phyloP scores from a whole-genome alignment of 192 early-diverging fungal species.

The Mortierella alpina region DNA sequence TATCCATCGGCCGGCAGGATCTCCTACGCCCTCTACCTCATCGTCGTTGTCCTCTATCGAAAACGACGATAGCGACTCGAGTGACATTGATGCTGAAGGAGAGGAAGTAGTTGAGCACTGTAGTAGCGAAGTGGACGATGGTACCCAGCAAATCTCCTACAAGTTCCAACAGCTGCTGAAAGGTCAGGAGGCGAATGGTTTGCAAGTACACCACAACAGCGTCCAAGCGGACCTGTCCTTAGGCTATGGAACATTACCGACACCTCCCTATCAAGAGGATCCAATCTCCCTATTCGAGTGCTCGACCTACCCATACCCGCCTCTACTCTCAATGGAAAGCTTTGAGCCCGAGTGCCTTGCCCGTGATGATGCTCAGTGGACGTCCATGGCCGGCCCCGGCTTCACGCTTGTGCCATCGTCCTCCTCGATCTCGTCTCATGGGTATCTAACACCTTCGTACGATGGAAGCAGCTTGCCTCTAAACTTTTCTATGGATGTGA shows the following conservation, averaged over 20 bases:
- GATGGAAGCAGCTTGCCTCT: not conserved
- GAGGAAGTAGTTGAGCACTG: not conserved
- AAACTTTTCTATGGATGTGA: not conserved
- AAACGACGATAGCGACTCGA: too few species aligned
- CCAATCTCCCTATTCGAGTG: not conserved
- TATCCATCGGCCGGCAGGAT: not conserved
- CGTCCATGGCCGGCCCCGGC: not conserved
- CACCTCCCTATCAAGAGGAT: constrained; percentile 9
- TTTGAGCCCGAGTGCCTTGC: constrained; percentile 51
- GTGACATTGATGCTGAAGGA: not conserved
- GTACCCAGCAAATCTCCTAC: not conserved
- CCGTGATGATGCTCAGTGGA: constrained; percentile 14
- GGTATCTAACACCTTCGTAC: constrained; percentile 8
- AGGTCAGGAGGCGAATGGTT: too few species aligned
- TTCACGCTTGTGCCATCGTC: not conserved
- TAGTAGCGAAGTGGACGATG: not conserved
- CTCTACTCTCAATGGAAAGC: constrained; percentile 5
- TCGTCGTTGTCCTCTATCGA: too few species aligned
- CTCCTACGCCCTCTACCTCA: too few species aligned
- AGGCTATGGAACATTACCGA: not conserved
- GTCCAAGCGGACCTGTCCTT: too few species aligned
- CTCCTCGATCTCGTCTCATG: not conserved
- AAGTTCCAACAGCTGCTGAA: not conserved
- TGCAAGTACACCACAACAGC: too few species aligned
- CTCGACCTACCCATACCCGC: not conserved